Evolutionary conservation across 306 rosid species (phyloP), one percentile per base, ranked within the genome.

Genomic region (Mucuna pruriens): DNA sequence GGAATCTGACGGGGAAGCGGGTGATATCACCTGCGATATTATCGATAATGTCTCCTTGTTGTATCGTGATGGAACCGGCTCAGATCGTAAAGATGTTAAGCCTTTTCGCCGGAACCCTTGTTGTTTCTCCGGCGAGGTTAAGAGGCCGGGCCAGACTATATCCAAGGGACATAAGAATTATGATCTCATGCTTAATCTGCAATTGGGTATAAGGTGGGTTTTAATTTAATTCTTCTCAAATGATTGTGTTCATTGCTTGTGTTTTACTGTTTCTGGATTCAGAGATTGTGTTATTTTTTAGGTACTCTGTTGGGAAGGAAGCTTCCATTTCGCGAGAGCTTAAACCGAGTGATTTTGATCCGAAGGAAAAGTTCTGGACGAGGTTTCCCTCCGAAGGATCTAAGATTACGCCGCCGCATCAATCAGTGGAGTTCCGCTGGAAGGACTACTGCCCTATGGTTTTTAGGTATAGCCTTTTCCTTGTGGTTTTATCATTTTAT

Each of bases 391-490:
- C 94, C 0, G 97, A 92, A 66, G 99, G 99, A 52, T 93, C 99
- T 4, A 96, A 86, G 87, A 78, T 70, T 75, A 96, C 99, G 3
- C 99, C 99, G 1, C 98, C 99, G 0, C 99, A 96, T 84, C 98
- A 87, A 57, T 96, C 98, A 0, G 68, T 65, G 15, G 99, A 93
- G 71, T 96, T 96, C 34, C 91, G 98, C 5, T 96, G 99, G 99
- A 96, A 96, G 85, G 98, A 96, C 77, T 96, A 96, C 83, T 96
- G 99, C 61, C 98, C 99, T 42, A 77, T 90, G 94, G 99, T 96
- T 63, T 96, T 96, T 57, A 92, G 99, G 99, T 96, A 86, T 77
- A 40, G 9, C 26, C 39, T 77, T 33, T 66, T 81, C 26, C 0
- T 17, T 17, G 0, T 52, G 42, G 10, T 0, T 69, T 42, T 63